These are phyloP conservation scores for Haemoproteus tartakovskyi DNA, from an alignment of 169 alveolate species.

Conservation along the genomic window DNA sequence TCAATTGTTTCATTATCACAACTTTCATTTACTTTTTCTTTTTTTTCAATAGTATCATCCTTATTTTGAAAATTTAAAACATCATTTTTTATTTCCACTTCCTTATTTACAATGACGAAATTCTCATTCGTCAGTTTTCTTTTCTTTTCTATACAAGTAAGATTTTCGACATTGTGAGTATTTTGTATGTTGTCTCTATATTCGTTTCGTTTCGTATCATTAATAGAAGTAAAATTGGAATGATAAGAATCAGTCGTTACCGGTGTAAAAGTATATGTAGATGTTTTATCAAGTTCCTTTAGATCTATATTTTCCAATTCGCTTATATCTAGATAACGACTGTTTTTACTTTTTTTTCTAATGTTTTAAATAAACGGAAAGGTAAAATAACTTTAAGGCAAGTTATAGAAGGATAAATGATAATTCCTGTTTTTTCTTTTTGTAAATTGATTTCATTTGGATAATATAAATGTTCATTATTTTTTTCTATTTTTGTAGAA, in stretches of 20 bases:
- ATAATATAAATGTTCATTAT: neutral
- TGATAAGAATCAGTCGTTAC: neutral
- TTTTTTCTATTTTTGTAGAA: neutral
- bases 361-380: conserved; percentile 4
- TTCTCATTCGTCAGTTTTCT: neutral
- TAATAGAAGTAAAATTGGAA: neutral
- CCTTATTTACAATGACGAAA: neutral
- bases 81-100: neutral
- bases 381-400: conserved; percentile 29
- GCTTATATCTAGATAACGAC: conserved; percentile 6
- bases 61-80: too few species aligned
- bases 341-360: conserved; percentile 23
- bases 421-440: conserved; percentile 1
- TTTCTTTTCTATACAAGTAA: neutral
- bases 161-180: neutral
- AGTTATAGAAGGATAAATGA: conserved; percentile 21
- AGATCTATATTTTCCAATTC: conserved; percentile 26
- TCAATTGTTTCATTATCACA: too few species aligned
- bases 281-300: neutral
- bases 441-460: neutral
- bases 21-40: too few species aligned
- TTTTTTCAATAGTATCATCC: too few species aligned
- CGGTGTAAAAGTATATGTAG: neutral
- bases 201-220: neutral
- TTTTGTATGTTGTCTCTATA: neutral